Percentiles rank a stretch among this genome's conserved stretches.
These are phyloP conservation scores for Sugiyamaella qingdaonensis DNA, from an alignment of 805 yeast species.

Conservation along the genomic window DNA sequence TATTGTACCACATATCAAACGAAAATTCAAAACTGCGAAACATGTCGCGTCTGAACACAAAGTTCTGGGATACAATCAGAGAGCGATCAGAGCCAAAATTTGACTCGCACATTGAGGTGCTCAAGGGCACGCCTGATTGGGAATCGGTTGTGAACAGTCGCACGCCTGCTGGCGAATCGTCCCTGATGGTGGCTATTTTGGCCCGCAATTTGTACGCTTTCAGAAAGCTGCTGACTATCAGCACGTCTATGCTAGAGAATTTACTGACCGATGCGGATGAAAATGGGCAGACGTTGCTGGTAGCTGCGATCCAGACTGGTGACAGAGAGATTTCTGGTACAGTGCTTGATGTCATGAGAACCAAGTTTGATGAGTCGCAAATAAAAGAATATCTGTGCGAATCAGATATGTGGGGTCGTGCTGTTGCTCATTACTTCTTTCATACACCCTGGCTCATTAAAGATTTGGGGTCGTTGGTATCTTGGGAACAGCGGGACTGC, in stretches of 20 bases:
- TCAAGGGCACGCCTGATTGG: constrained; percentile 10
- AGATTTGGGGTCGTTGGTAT: constrained; percentile 51
- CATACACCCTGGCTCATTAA: constrained; percentile 50
- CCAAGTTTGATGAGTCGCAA: constrained; percentile 43
- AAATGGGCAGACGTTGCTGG: constrained; percentile 52
- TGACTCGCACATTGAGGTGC: constrained; percentile 7
- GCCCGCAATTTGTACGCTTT: constrained; percentile 45
- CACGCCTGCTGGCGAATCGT: constrained; percentile 63
- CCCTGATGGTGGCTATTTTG: constrained; percentile 58
- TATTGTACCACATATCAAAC: constrained; percentile 56
- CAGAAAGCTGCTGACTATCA: constrained; percentile 35
- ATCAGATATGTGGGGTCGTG: constrained; percentile 51
- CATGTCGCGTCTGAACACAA: constrained; percentile 45
- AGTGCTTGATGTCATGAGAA: constrained; percentile 43
- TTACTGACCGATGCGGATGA: constrained; percentile 61
- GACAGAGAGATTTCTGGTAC: constrained; percentile 44
- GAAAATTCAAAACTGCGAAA: constrained; percentile 38
- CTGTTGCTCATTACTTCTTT: constrained; percentile 70
- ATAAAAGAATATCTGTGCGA: constrained; percentile 45
- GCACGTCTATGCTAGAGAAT: constrained; percentile 58
- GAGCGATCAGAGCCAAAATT: constrained; percentile 24
- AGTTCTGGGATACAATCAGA: constrained; percentile 52
- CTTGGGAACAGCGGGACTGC: constrained; percentile 66
- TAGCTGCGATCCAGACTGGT: constrained; percentile 57
- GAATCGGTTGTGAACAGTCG: constrained; percentile 36